Evolutionary conservation across 495 filamentous ascomycete genomes (phyloP).

Genomic region (Aspergillus nidulans): DNA sequence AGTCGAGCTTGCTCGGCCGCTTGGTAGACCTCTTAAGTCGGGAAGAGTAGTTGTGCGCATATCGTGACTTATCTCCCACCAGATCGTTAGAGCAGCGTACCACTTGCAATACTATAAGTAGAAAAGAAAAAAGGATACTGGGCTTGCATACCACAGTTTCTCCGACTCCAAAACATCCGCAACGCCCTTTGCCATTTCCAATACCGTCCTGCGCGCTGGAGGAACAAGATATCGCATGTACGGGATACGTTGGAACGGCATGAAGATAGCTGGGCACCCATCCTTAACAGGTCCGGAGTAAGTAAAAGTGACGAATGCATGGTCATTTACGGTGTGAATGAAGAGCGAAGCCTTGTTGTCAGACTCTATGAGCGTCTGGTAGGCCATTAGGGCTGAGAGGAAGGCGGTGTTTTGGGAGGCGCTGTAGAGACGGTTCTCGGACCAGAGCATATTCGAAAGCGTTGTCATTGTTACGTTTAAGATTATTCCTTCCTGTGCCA

Average conservation of each 20-base stretch:
- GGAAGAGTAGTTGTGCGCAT: slow-evolving; percentile 16
- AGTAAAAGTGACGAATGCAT: slow-evolving; percentile 19
- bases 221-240: slow-evolving; percentile 7
- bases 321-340: slow-evolving; percentile 6
- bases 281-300: slow-evolving; percentile 18
- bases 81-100: neutral
- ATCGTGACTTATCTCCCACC: slow-evolving; percentile 9
- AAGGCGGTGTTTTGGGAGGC: neutral
- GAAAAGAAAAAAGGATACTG: no score
- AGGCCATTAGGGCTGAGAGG: slow-evolving; percentile 11
- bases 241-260: slow-evolving; percentile 6
- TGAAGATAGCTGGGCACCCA: slow-evolving; percentile 14
- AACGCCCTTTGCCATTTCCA: slow-evolving; percentile 13
- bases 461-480: slow-evolving; percentile 15
- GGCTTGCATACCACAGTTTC: neutral
- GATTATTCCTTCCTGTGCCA: slow-evolving; percentile 11
- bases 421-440: slow-evolving; percentile 8
- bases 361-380: slow-evolving; percentile 13
- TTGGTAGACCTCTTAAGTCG: slow-evolving; percentile 15
- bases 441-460: slow-evolving; percentile 11
- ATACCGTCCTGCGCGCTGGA: slow-evolving; percentile 12
- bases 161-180: neutral
- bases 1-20: slow-evolving; percentile 10
- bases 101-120: no score
- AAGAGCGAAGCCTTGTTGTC: slow-evolving; percentile 19